Conservation (phyloP, 768 basidiomycete species). For the Lactifluus hygrophoroides region DNA sequence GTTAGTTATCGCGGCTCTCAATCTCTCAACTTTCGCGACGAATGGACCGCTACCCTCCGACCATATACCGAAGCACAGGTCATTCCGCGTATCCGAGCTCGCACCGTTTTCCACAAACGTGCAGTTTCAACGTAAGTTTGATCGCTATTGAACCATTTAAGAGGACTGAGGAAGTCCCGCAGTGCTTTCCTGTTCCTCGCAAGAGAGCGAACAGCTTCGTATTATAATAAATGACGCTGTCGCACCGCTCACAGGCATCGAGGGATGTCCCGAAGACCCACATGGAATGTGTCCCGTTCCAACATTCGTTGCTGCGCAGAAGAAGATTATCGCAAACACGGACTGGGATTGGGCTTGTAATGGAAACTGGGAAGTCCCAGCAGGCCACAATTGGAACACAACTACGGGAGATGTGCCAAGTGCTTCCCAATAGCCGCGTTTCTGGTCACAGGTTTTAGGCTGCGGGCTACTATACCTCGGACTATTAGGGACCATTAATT, state of each 20-base stretch:
- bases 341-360: conserved; percentile 73
- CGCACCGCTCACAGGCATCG: conserved; percentile 68
- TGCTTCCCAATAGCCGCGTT: neutral
- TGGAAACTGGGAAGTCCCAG: conserved; percentile 66
- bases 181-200: conserved; percentile 27
- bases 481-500: neutral
- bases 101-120: conserved; percentile 86
- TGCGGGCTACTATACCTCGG: neutral
- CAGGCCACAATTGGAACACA: conserved; percentile 63
- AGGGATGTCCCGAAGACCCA: conserved; percentile 60
- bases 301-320: conserved; percentile 62
- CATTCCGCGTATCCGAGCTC: conserved; percentile 68
- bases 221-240: conserved; percentile 86
- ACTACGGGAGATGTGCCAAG: conserved; percentile 57
- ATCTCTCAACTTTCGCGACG: conserved; percentile 63
- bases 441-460: neutral
- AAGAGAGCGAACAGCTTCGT: conserved; percentile 51
- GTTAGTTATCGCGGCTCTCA: conserved; percentile 75
- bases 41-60: conserved; percentile 69
- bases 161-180: neutral
- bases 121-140: conserved; percentile 69
- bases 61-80: conserved; percentile 54
- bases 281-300: conserved; percentile 74
- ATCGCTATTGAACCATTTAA: neutral
- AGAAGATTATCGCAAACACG: conserved; percentile 51